These are phyloP conservation scores for Lodderomyces oxycetoniae DNA, from an alignment of 1,139 yeast species.

Conservation along the genomic window DNA sequence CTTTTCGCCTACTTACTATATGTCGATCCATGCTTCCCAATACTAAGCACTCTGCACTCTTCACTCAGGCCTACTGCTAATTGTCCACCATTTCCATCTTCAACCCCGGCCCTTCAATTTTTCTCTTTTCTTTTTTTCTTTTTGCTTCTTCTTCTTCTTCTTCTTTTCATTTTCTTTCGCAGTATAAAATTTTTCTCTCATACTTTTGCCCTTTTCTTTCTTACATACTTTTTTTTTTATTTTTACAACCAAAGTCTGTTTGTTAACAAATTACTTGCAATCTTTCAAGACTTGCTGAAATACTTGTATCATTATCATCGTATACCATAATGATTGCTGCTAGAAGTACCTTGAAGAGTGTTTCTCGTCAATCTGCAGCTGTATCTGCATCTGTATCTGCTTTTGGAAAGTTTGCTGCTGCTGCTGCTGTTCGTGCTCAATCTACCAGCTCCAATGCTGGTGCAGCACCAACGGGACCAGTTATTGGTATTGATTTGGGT, in stretches of 20 bases:
- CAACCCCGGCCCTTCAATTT: no score
- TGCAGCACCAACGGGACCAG: conserved; percentile 64
- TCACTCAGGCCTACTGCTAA: no score
- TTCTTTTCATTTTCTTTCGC: neutral
- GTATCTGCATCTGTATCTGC: no score
- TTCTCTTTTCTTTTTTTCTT: neutral
- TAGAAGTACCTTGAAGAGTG: conserved; percentile 39
- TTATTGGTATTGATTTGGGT: conserved; percentile 98
- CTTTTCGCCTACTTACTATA: no score
- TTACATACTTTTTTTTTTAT: neutral
- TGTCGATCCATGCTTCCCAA: no score
- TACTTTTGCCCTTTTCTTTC: neutral
- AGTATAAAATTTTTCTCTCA: conserved; percentile 5
- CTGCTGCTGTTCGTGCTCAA: conserved; percentile 50
- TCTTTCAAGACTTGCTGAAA: no score
- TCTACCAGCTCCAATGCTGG: conserved; percentile 29
- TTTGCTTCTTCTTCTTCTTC: neutral
- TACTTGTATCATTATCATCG: neutral
- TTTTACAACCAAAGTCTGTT: neutral
- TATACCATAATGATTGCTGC: conserved; percentile 38
- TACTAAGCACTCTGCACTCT: no score
- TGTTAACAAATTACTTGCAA: no score
- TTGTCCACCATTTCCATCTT: no score
- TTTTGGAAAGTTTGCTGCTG: conserved; percentile 11
- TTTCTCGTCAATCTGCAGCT: conserved; percentile 24